Base-by-base conservation (phyloP, 108 stramenopile genomes). In the Nitzschia putrida region DNA sequence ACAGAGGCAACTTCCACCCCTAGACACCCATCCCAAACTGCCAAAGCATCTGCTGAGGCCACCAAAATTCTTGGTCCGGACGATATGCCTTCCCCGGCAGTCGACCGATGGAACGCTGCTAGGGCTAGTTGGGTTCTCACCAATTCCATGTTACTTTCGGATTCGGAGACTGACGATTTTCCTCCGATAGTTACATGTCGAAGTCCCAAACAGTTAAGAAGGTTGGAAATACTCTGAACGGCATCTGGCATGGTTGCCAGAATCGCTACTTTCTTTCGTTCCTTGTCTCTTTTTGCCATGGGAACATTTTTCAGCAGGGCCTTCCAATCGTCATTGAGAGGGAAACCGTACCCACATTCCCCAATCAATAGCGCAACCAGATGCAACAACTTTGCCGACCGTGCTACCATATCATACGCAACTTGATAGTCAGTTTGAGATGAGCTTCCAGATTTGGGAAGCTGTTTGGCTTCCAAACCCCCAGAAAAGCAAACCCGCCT, bases 141-240 rank as follows among this genome's bases (percentile, higher is more conserved):
- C 90, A 87, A 88, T 5, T 77, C 73, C 29, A 71, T 23, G 45
- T 7, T 10, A 7, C 43, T 63, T 14, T 45, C 20, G 0, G 61
- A 63, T 2, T 49, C 18, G 2, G 47, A 49, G 47, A 6, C 18
- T 18, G n/a, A 2, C 38, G 44, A 44, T 22, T 63, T 43, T 8
- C 61, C 18, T 16, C 53, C 41, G 12, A 79, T 64, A 18, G 76
- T 26, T 39, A 69, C 67, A 61, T 95, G 90, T 24, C 71, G 64
- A 39, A 93, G 57, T 41, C 92, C 90, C 54, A 91, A n/a, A 49
- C 81, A 69, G 58, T 66, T 75, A n/a, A 95, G 70, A 29, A 95
- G 77, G 64, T 68, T 53, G 11, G 89, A 85, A 38, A 81, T 65
- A 26, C 89, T 59, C 26, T 74, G 71, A 65, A 78, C 83, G 10